Percentiles rank a stretch among this genome's conserved stretches.
Conservation (phyloP, 495 filamentous ascomycete genomes). For the Aspergillus heteromorphus region DNA sequence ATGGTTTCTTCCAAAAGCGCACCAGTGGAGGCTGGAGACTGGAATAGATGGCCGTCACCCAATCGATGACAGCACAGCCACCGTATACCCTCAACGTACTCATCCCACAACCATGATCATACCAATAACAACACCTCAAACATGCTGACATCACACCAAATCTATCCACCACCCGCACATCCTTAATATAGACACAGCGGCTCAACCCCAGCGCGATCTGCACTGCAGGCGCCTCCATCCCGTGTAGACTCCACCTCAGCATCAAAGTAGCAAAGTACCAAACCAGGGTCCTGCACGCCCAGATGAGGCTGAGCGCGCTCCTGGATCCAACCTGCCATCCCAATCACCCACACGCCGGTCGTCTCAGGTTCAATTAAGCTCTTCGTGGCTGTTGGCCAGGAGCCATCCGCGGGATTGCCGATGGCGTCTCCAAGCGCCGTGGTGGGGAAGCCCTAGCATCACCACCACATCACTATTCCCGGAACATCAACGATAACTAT, state of each 20-base stretch:
- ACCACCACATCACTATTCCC: background rate
- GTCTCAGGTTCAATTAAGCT: constrained; percentile 23
- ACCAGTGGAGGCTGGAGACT: constrained; percentile 50
- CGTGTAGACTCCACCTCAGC: background rate
- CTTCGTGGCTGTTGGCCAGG: constrained; percentile 25
- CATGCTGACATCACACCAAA: background rate
- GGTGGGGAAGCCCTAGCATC: constrained; percentile 17
- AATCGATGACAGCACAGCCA: background rate
- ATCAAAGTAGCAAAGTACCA: too few species aligned
- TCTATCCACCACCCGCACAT: background rate
- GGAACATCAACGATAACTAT: too few species aligned
- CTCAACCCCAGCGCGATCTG: background rate
- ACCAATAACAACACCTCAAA: background rate
- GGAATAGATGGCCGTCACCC: constrained; percentile 8
- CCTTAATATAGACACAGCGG: background rate
- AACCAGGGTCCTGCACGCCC: background rate
- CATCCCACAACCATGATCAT: too few species aligned
- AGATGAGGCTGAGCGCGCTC: background rate
- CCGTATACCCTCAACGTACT: background rate
- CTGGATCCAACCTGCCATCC: background rate
- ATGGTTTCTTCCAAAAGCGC: constrained; percentile 51
- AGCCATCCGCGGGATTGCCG: constrained; percentile 16
- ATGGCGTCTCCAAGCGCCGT: constrained; percentile 24
- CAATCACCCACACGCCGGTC: constrained; percentile 10
- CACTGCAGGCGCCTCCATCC: background rate